Evolutionary conservation across 192 early-diverging fungal species (phyloP), one percentile per base, ranked within the genome.

Genomic region (Gryganskiella cystojenkinii): DNA sequence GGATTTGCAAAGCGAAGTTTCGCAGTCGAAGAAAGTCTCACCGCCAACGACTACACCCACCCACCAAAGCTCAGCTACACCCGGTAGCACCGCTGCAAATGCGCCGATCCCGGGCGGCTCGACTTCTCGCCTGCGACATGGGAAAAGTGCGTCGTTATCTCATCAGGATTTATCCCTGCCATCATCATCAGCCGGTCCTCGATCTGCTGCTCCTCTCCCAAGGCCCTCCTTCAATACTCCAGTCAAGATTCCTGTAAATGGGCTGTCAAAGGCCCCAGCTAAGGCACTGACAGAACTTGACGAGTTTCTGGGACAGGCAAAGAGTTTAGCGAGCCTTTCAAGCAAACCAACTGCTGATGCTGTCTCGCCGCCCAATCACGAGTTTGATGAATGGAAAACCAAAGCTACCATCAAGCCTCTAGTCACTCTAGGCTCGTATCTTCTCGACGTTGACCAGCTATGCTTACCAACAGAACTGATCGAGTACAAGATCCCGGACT

Each of bases 391-490:
- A 31, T 63, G 70, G 70, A 61, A 30, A 19, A 34, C 53, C 14
- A 24, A 31, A 3, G 19, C 17, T 0, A 28, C 42, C 1, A 73
- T 73, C 56, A 65, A 60, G 27, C 62, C 49, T n/a, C 56, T 73
- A 0, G 15, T 57, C 49, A 4, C 19, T 1, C 9, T 30, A 3
- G 63, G 54, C 35, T 20, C 37, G 0, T 64, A 42, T 33, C 24
- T 73, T 10, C 43, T 64, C 24, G 71, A 73, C 1, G 5, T 65
- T 15, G 51, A 46, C 27, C 62, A 59, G 3, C 57, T 73, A 20
- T 73, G 71, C 19, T 17, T 65, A 1, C 71, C 71, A 5, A 58
- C 71, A 0, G 42, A 56, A 3, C 25, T 73, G 4, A 58, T 64
- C 11, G 8, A 8, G 6, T 71, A 71, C 49, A 14, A 33, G 1